Evolutionary conservation across 2,329 filamentous ascomycete species (phyloP).

Genomic region (Xylariaceae sp.): DNA sequence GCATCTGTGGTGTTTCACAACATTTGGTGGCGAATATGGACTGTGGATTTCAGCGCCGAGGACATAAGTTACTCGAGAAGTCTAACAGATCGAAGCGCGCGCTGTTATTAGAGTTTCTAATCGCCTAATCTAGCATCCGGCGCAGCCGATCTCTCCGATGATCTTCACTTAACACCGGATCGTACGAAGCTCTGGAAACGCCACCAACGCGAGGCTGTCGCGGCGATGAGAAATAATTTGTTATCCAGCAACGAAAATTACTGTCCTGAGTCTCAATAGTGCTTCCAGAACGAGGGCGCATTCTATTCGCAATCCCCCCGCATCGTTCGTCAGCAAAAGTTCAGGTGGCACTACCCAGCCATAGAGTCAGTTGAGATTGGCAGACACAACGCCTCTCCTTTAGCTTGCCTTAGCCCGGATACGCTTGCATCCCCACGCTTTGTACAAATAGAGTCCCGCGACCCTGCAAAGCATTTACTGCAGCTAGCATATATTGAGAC

Average conservation of each 20-base stretch:
- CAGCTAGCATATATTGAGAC: not conserved
- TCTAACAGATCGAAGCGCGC: not conserved
- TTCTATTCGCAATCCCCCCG: conserved; percentile 15
- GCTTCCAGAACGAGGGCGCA: conserved; percentile 17
- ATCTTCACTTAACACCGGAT: not conserved
- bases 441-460: conserved; percentile 13
- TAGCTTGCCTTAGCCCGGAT: conserved; percentile 17
- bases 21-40: conserved; percentile 1
- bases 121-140: not conserved
- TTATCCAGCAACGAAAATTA: conserved; percentile 1
- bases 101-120: not conserved
- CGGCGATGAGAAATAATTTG: conserved; percentile 9
- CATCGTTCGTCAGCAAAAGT: conserved; percentile 9
- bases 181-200: conserved; percentile 7
- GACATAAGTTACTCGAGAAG: not conserved
- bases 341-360: conserved; percentile 15
- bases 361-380: conserved; percentile 9
- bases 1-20: not conserved
- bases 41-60: not conserved
- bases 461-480: conserved; percentile 6
- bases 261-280: not conserved
- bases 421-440: conserved; percentile 20
- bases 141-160: conserved; percentile 7
- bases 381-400: conserved; percentile 8
- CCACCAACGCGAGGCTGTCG: conserved; percentile 16